Evolutionary conservation across 164 flowering plant species (phyloP), one percentile per base, ranked within the genome.

Genomic region (Stephania japonica): DNA sequence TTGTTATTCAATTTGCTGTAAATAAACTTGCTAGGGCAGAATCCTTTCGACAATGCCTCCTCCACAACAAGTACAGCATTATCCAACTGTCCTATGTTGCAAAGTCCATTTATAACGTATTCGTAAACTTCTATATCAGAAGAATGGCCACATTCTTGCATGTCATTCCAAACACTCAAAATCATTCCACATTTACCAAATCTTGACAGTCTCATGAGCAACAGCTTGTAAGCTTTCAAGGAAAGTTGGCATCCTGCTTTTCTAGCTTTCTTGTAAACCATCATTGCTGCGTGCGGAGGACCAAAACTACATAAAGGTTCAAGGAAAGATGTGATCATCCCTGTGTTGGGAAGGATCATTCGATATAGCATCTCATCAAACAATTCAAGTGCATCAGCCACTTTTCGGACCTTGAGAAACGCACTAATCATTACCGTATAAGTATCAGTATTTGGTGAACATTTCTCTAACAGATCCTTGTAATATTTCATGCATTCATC

Each of bases 171-270:
- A 21, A 90, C 13, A 25, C 69, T 83, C 66, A 89, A 73, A 76
- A 95, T 19, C 87, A 82, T 91, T 38, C 94, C 96, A 81, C 92
- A 95, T 83, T 92, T 91, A 21, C 99, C 99, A 81, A 91, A 95
- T 80, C 92, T 83, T 24, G 98, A 87, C 62, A 92, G 81, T 74
- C 99, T 82, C 90, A 77, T 84, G 43, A 95, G 86, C 78, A 92
- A 77, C 69, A 90, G 70, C 86, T 95, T 95, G 78, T 92, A 95
- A 42, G 93, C 89, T 65, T 70, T 84, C 65, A 80, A 11, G 13
- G 98, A 95, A 74, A 95, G 77, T 70, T 49, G 72, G 73, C 91
- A 88, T 12, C 97, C 96, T 64, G 67, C 83, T 77, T 86, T 85
- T 78, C 86, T 88, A 49, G 94, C 89, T 76, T 85, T 88, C 83